Percentiles rank a stretch among this genome's conserved stretches.
phyloP scores from a whole-genome alignment of 2,329 filamentous ascomycete genomes.

The Aureobasidium sp. region DNA sequence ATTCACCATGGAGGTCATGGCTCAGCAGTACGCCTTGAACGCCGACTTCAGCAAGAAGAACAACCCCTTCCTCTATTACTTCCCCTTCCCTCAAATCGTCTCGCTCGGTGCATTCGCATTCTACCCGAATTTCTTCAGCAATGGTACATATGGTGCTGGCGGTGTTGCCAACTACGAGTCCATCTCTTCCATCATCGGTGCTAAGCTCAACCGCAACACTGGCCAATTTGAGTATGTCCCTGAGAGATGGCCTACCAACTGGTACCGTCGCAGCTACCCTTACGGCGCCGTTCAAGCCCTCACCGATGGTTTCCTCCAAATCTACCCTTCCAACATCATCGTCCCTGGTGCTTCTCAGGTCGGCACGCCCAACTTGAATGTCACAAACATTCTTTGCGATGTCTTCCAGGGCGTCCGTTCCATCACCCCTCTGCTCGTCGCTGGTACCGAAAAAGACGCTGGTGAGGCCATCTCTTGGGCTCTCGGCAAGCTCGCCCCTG shows the following conservation, averaged over 20 bases:
- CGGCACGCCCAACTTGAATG: slow-evolving; percentile 29
- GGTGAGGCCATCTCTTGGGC: slow-evolving; percentile 27
- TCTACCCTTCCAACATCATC: slow-evolving; percentile 31
- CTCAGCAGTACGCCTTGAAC: slow-evolving; percentile 21
- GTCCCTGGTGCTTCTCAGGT: slow-evolving; percentile 26
- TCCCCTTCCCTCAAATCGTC: slow-evolving; percentile 30
- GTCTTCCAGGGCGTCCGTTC: slow-evolving; percentile 32
- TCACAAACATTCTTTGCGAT: slow-evolving; percentile 30
- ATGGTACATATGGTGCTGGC: slow-evolving; percentile 31
- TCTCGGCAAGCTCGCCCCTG: slow-evolving; percentile 27
- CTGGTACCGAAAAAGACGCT: slow-evolving; percentile 23
- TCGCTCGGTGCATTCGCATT: slow-evolving; percentile 26
- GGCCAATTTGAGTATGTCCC: slow-evolving; percentile 27
- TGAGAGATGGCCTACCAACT: slow-evolving; percentile 25
- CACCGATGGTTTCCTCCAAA: slow-evolving; percentile 28
- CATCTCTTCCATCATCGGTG: slow-evolving; percentile 27
- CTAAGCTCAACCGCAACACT: slow-evolving; percentile 21
- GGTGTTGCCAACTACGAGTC: slow-evolving; percentile 32
- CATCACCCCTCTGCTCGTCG: slow-evolving; percentile 29
- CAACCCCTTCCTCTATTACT: slow-evolving; percentile 30
- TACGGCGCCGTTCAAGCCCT: slow-evolving; percentile 28
- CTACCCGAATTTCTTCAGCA: slow-evolving; percentile 30
- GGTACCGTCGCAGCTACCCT: slow-evolving; percentile 26
- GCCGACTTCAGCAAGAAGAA: slow-evolving; percentile 21
- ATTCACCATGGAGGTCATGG: slow-evolving; percentile 25